Percentiles rank a stretch among this genome's conserved stretches.
Evolutionary conservation across 306 rosid species (phyloP).

Genomic region (Vicia sativa): DNA sequence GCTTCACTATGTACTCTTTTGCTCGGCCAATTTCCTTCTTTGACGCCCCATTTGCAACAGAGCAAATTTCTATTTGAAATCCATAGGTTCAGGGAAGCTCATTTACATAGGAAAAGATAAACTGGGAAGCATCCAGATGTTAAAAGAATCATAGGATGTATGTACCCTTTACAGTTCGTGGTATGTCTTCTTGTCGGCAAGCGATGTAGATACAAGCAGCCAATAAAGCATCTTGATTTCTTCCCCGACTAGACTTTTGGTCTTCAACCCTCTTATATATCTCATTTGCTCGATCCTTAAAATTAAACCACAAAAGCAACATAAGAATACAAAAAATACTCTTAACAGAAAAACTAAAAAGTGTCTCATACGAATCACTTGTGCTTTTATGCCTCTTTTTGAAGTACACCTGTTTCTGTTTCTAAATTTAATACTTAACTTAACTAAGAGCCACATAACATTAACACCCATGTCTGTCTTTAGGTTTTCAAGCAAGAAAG

Average conservation of each 20-base stretch:
- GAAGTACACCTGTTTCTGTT: too few species aligned
- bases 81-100: slow-evolving; percentile 77
- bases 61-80: slow-evolving; percentile 94
- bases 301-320: slow-evolving; percentile 38
- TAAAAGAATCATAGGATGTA: slow-evolving; percentile 64
- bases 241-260: slow-evolving; percentile 96
- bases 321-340: slow-evolving; percentile 25
- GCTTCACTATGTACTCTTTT: slow-evolving; percentile 97
- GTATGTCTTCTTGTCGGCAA: slow-evolving; percentile 97
- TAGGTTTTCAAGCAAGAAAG: too few species aligned
- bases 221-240: slow-evolving; percentile 96
- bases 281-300: slow-evolving; percentile 97
- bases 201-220: slow-evolving; percentile 99
- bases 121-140: slow-evolving; percentile 70
- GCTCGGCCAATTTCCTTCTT: slow-evolving; percentile 99
- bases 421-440: too few species aligned
- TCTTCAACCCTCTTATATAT: slow-evolving; percentile 96
- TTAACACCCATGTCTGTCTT: too few species aligned
- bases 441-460: too few species aligned
- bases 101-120: slow-evolving; percentile 66
- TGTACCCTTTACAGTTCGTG: slow-evolving; percentile 98
- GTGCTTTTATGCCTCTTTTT: neutral
- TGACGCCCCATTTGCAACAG: slow-evolving; percentile 97
- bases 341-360: neutral
- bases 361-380: neutral